Evolutionary conservation across 2,329 filamentous ascomycete species (phyloP), one percentile per base, ranked within the genome.

Genomic region (Phaeosphaeria sp.): DNA sequence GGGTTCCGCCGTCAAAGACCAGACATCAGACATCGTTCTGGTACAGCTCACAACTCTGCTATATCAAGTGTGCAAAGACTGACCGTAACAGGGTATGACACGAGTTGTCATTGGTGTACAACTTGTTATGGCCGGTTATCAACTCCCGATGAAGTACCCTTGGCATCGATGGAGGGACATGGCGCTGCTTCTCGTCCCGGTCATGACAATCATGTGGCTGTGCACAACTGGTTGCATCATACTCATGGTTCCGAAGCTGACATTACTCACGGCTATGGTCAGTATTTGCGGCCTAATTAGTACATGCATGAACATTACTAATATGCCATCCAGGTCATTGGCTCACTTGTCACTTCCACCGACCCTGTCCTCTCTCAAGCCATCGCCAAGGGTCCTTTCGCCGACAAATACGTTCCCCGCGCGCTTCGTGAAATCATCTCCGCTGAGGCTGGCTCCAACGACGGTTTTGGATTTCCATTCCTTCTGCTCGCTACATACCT

Each of bases 201-300:
- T 87, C 60, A 88, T 88, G 86, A 84, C 84, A 0, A 74, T 87
- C 51, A 87, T 87, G 81, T 89, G 87, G 86, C 69, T 89, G 6
- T 80, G 77, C 62, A 87, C 85, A 0, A 84, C 83, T 0, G 76
- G 80, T 1, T 88, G 85, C 59, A 80, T 89, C 44, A 71, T 86
- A 30, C 76, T 83, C 6, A 83, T 82, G 11, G 77, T 88, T 1
- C 85, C 86, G 0, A 83, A 84, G 22, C 58, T 88, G 10, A 81
- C 82, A 0, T 76, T 86, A 15, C 58, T 73, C 15, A 58, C 67
- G 2, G 80, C 84, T 1, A 74, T 89, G 42, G 85, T 85, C 10
- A 15, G 44, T 46, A 27, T 11, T 15, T 11, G n/a, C 9, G 10
- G 6, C 10, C 42, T 2, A 20, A 44, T 11, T 2, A 4, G 1